A percentile compares a stretch with the other conserved stretches of the same genome.
phyloP scores from a whole-genome alignment of 768 basidiomycete genomes.

The Scleroderma citrinum region DNA sequence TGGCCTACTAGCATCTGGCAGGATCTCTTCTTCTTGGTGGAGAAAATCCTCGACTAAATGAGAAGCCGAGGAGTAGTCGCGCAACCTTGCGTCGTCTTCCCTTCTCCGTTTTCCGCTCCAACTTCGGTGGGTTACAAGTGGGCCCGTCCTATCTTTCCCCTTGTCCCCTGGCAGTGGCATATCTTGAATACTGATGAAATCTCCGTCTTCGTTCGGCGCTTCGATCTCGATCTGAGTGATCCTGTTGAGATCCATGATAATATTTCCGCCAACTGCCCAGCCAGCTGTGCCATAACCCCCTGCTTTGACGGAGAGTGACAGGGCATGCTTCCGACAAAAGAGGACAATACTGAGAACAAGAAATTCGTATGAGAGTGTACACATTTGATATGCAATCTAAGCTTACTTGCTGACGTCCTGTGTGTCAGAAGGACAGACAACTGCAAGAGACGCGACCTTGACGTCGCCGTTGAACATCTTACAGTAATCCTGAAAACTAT shows the following conservation, averaged over 20 bases:
- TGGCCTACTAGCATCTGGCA: slow-evolving; percentile 14
- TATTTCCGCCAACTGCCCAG: slow-evolving; percentile 82
- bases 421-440: slow-evolving; percentile 72
- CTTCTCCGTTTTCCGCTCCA: slow-evolving; percentile 46
- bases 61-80: slow-evolving; percentile 53
- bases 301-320: slow-evolving; percentile 79
- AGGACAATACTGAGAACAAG: slow-evolving; percentile 46
- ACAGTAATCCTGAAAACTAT: slow-evolving; percentile 24
- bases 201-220: slow-evolving; percentile 43
- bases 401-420: slow-evolving; percentile 76
- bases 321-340: slow-evolving; percentile 65
- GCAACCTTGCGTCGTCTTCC: slow-evolving; percentile 48
- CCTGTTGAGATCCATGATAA: slow-evolving; percentile 75
- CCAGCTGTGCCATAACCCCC: slow-evolving; percentile 91
- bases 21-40: slow-evolving; percentile 15
- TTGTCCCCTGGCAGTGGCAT: slow-evolving; percentile 48
- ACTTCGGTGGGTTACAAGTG: slow-evolving; percentile 7
- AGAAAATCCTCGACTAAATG: slow-evolving; percentile 45
- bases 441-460: slow-evolving; percentile 49
- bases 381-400: slow-evolving; percentile 2
- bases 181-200: slow-evolving; percentile 57
- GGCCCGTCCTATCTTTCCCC: slow-evolving; percentile 39
- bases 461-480: slow-evolving; percentile 79
- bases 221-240: slow-evolving; percentile 68
- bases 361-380: background rate